phyloP scores from a whole-genome alignment of 495 filamentous ascomycete genomes.

The Hypoxylon subgilvum region DNA sequence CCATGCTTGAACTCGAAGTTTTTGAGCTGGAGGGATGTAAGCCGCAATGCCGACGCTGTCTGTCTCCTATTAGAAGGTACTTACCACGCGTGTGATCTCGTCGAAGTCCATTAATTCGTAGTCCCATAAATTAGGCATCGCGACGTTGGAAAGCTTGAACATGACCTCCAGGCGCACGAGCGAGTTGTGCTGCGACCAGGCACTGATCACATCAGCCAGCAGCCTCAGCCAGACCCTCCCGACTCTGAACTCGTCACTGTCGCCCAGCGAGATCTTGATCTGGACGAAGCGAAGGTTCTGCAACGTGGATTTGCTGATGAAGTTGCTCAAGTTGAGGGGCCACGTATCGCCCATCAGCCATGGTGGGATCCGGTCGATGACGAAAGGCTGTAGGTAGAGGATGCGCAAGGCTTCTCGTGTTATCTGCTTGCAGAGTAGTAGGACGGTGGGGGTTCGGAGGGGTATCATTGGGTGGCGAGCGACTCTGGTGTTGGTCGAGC shows the following conservation, averaged over 20 bases:
- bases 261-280: constrained; percentile 41
- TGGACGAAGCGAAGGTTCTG: constrained; percentile 43
- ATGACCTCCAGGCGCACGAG: constrained; percentile 41
- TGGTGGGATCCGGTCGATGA: constrained; percentile 47
- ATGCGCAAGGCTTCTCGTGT: constrained; percentile 41
- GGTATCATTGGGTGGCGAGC: constrained; percentile 16
- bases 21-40: constrained; percentile 22
- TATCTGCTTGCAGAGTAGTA: constrained; percentile 47
- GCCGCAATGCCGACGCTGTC: background rate
- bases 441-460: constrained; percentile 41
- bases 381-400: constrained; percentile 32
- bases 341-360: constrained; percentile 39
- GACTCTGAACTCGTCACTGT: constrained; percentile 31
- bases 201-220: constrained; percentile 31
- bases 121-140: constrained; percentile 24
- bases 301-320: constrained; percentile 40
- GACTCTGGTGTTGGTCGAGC: constrained; percentile 8
- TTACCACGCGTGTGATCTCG: constrained; percentile 27
- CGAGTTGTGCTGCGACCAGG: constrained; percentile 35
- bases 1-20: constrained; percentile 37
- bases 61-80: background rate
- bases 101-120: constrained; percentile 36
- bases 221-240: constrained; percentile 42
- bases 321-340: constrained; percentile 39
- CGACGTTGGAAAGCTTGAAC: constrained; percentile 37